Evolutionary conservation across 108 stramenopile genomes (phyloP).

Genomic region (Aureococcus anophagefferens): DNA sequence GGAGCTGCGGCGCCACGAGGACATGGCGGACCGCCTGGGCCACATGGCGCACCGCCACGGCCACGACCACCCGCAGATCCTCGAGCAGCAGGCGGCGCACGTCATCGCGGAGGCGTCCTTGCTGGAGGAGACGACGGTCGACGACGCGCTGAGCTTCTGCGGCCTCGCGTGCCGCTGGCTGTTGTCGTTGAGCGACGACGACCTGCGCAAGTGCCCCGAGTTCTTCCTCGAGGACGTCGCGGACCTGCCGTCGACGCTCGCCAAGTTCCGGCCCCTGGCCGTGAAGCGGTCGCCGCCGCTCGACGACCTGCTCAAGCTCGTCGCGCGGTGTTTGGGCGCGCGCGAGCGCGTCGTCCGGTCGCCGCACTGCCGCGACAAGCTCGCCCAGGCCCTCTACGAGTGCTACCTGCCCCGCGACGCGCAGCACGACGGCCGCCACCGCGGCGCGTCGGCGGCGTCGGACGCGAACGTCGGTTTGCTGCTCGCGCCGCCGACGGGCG

Average conservation of each 20-base stretch:
- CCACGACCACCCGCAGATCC: slow-evolving; percentile 10
- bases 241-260: neutral
- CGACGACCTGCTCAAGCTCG: slow-evolving; percentile 7
- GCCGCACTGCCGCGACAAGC: slow-evolving; percentile 81
- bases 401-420: slow-evolving; percentile 60
- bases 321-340: slow-evolving; percentile 22
- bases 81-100: slow-evolving; percentile 16
- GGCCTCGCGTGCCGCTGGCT: neutral
- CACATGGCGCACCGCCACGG: slow-evolving; percentile 20
- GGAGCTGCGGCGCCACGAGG: slow-evolving; percentile 22
- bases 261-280: neutral
- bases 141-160: neutral
- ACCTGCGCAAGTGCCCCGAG: slow-evolving; percentile 20
- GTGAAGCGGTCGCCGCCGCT: neutral
- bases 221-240: slow-evolving; percentile 21
- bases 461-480: slow-evolving; percentile 5
- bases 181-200: slow-evolving; percentile 5
- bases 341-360: slow-evolving; percentile 49
- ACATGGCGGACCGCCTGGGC: slow-evolving; percentile 17
- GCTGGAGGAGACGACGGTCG: neutral
- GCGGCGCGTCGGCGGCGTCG: slow-evolving; percentile 24
- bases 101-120: slow-evolving; percentile 8
- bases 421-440: slow-evolving; percentile 31
- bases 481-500: slow-evolving; percentile 23
- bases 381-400: slow-evolving; percentile 81